Evolutionary conservation across 2,329 filamentous ascomycete species (phyloP).

Genomic region (Clarireedia sp.): DNA sequence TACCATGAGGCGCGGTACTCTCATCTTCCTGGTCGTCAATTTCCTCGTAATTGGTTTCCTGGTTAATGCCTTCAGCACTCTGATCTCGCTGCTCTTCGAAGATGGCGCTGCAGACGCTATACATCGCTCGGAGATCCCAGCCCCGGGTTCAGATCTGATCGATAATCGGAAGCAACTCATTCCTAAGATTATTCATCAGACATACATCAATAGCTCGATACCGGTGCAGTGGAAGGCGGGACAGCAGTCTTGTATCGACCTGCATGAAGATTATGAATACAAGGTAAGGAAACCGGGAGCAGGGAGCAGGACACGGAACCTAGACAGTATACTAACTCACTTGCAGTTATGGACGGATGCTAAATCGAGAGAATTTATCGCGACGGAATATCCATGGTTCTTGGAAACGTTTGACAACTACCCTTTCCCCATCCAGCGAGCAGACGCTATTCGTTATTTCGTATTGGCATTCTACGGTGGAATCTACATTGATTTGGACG

Average conservation of each 20-base stretch:
- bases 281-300: conserved; percentile 44
- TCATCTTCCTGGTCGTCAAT: conserved; percentile 44
- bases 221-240: conserved; percentile 58
- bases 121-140: conserved; percentile 55
- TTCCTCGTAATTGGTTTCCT: conserved; percentile 55
- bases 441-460: conserved; percentile 75
- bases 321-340: conserved; percentile 4
- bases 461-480: conserved; percentile 69
- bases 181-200: conserved; percentile 72
- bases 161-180: conserved; percentile 52
- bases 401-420: conserved; percentile 67
- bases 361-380: conserved; percentile 62
- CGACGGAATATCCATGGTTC: conserved; percentile 69
- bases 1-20: conserved; percentile 29
- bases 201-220: conserved; percentile 63
- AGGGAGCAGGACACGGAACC: background rate
- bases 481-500: conserved; percentile 72
- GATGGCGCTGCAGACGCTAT: conserved; percentile 61
- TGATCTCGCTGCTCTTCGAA: conserved; percentile 62
- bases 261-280: conserved; percentile 67
- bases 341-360: conserved; percentile 67
- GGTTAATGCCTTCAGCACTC: conserved; percentile 60
- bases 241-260: conserved; percentile 57
- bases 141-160: conserved; percentile 52
- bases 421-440: conserved; percentile 66